Evolutionary conservation across 208 protist genomes (phyloP).

Genomic region (Wallacemonas collosoma): DNA sequence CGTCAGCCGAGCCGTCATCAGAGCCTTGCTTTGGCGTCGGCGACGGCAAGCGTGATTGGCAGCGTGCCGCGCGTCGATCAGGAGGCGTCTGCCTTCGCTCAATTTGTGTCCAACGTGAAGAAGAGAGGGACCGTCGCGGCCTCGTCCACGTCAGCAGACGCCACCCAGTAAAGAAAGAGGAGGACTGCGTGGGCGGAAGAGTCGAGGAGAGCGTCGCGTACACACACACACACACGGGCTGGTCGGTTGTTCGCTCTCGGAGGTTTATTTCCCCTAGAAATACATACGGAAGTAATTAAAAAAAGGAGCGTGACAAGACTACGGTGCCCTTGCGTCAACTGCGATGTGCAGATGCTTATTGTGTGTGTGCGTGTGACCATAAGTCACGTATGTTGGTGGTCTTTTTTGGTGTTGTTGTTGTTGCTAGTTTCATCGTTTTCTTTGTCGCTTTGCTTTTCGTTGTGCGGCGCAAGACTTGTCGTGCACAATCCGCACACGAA

Average conservation of each 20-base stretch:
- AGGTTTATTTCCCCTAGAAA: neutral
- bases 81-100: neutral
- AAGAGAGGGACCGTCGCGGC: neutral
- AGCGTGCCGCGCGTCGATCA: neutral
- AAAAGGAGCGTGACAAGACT: neutral
- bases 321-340: too few species aligned
- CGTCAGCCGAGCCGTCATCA: neutral
- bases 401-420: too few species aligned
- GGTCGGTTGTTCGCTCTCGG: too few species aligned
- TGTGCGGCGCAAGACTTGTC: too few species aligned
- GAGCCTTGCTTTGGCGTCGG: neutral
- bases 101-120: slow-evolving; percentile 12
- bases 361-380: too few species aligned
- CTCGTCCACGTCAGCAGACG: neutral
- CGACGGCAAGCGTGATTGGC: neutral
- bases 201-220: too few species aligned
- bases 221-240: too few species aligned
- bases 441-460: too few species aligned
- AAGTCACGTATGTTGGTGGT: too few species aligned
- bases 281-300: neutral
- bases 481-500: too few species aligned
- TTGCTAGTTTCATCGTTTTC: too few species aligned
- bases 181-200: neutral
- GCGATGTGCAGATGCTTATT: too few species aligned
- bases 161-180: neutral